Conservation (phyloP, 2,329 filamentous ascomycete genomes). For the Tolypocladium nubicola region DNA sequence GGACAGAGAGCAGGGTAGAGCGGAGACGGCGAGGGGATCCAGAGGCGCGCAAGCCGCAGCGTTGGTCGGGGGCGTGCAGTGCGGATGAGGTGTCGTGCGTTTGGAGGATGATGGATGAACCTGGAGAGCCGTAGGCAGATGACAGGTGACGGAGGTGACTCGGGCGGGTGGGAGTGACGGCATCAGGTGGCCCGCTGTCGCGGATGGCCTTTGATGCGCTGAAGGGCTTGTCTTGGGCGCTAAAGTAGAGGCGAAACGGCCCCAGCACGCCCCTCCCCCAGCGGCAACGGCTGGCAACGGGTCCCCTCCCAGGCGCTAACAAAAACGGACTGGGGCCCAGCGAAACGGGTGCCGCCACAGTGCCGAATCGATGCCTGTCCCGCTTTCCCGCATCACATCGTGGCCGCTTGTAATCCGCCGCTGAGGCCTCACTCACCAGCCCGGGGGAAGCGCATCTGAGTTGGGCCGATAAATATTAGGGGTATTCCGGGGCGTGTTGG, state of each 20-base stretch:
- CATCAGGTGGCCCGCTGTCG: conserved; percentile 6
- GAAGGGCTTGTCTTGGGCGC: background rate
- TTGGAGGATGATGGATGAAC: background rate
- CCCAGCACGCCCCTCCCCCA: background rate
- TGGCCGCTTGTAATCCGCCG: background rate
- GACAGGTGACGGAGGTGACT: background rate
- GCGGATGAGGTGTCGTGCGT: background rate
- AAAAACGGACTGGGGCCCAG: background rate
- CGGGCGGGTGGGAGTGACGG: conserved; percentile 6
- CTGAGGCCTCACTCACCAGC: background rate
- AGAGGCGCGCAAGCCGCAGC: background rate
- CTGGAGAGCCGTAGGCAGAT: background rate
- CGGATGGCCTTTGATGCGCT: background rate
- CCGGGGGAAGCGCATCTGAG: no score
- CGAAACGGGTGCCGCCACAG: background rate
- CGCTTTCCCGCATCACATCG: no score
- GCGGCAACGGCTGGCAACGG: background rate
- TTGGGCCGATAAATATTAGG: background rate
- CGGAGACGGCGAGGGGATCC: background rate
- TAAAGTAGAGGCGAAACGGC: background rate
- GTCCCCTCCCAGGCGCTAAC: background rate
- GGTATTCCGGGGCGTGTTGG: background rate
- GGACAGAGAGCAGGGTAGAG: background rate
- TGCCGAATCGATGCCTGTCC: no score
- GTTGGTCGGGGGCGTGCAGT: background rate